Evolutionary conservation across 139 green algal species (phyloP).

Genomic region (Chlorella sorokiniana): DNA sequence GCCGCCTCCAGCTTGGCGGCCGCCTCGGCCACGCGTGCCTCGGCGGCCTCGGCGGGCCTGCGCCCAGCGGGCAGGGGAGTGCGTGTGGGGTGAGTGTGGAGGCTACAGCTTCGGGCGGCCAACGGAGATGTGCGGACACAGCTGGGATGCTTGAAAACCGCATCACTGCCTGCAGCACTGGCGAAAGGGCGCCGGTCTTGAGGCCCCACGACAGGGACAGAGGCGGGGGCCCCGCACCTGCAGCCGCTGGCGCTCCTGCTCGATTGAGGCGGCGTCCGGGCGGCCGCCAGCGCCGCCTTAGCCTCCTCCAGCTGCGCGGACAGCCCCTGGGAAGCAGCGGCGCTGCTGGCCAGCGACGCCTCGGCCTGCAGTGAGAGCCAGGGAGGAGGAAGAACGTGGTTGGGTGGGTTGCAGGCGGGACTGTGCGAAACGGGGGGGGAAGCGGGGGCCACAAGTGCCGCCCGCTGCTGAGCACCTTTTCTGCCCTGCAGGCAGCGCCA

Average conservation of each 20-base stretch:
- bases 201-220: no score
- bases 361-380: background rate
- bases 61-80: background rate
- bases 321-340: background rate
- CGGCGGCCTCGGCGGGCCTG: conserved; percentile 1
- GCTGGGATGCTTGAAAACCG: no score
- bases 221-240: conserved; percentile 5
- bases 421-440: background rate
- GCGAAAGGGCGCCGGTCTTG: no score
- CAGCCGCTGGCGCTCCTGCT: background rate
- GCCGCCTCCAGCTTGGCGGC: conserved; percentile 3
- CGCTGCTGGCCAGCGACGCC: background rate
- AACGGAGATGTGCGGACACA: no score
- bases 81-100: background rate
- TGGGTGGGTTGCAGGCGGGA: background rate
- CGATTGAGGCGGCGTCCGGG: background rate
- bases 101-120: no score
- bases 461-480: no score
- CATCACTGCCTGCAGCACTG: no score
- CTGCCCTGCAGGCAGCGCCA: no score
- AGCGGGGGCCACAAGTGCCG: no score
- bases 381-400: background rate
- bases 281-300: background rate
- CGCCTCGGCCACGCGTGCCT: conserved; percentile 6
- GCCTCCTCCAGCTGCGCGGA: background rate